phyloP scores from a whole-genome alignment of 1,284 basidiomycete species.

The Sphaerobolus stellatus region DNA sequence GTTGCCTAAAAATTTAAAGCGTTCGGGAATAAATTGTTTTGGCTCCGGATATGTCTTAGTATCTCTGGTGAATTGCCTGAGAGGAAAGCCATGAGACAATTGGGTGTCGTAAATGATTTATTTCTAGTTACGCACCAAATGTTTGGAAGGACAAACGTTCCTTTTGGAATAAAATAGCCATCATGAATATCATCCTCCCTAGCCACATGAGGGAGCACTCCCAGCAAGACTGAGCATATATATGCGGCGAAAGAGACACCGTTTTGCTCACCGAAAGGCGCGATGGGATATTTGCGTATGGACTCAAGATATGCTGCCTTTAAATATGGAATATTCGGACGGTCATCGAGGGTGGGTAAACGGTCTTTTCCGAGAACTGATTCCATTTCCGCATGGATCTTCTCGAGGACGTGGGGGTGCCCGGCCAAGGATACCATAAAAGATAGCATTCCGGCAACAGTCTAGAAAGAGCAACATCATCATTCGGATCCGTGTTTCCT shows the following conservation, averaged over 20 bases:
- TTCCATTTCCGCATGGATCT: background rate
- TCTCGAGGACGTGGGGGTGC: background rate
- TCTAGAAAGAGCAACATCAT: background rate
- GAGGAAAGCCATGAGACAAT: background rate
- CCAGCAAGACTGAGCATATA: background rate
- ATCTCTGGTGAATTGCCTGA: conserved; percentile 48
- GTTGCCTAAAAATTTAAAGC: conserved; percentile 32
- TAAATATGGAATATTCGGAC: background rate
- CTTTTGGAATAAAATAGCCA: conserved; percentile 45
- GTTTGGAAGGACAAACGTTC: conserved; percentile 43
- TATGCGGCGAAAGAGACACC: background rate
- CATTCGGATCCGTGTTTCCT: background rate
- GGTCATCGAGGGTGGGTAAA: background rate
- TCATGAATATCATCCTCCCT: conserved; percentile 42
- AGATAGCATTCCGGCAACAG: background rate
- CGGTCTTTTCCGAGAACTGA: background rate
- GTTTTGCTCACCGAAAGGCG: background rate
- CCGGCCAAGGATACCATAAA: background rate
- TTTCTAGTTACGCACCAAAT: conserved; percentile 30
- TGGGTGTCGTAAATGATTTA: background rate
- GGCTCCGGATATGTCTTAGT: conserved; percentile 42
- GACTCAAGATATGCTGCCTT: background rate
- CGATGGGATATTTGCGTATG: background rate
- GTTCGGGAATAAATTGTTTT: conserved; percentile 41
- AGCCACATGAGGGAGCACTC: conserved; percentile 31